Evolutionary conservation across 805 yeast genomes (phyloP), one percentile per base, ranked within the genome.

Genomic region (Candida argentea): DNA sequence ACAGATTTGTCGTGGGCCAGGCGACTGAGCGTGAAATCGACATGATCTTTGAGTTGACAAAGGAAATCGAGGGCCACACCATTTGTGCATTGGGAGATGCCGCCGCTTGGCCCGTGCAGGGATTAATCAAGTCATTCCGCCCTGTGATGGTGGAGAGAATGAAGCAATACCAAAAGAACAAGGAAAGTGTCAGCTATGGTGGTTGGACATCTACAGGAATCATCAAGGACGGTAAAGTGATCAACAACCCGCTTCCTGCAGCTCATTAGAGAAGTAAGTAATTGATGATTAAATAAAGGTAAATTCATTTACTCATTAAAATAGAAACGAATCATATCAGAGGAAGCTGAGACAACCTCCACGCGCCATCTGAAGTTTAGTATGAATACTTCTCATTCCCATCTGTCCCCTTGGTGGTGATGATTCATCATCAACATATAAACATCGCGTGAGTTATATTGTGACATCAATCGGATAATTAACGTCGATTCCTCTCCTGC

Each of bases 81-180:
- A 83, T 83, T 47, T 83, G 94, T 63, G 94, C 93, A 18, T 67
- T 83, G 48, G 94, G 94, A 34, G 94, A 83, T 50, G 94, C 94
- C 19, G 85, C 93, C 33, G 86, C 91, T 17, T 83, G 94, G 94
- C 94, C 94, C 25, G 70, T 84, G 37, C 94, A 84, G 61, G 94
- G 94, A 33, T 70, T 83, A 40, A 80, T 84, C 44, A 77, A 79
- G 55, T 77, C 81, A 39, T 83, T 84, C 70, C 72, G 84, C 53
- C 94, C 94, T 10, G 73, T 74, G 39, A 74, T 83, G 70, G 76
- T 75, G 44, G 83, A 76, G 36, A 73, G 87, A 60, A 76, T 84
- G 48, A 64, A 70, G 38, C 57, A 78, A 46, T 84, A 65, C 63
- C 63, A 71, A 39, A 50, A 61, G 35, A 55, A 64, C 27, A 68